Base-by-base conservation (phyloP, 169 alveolate genomes). In the Plasmodium malariae region DNA sequence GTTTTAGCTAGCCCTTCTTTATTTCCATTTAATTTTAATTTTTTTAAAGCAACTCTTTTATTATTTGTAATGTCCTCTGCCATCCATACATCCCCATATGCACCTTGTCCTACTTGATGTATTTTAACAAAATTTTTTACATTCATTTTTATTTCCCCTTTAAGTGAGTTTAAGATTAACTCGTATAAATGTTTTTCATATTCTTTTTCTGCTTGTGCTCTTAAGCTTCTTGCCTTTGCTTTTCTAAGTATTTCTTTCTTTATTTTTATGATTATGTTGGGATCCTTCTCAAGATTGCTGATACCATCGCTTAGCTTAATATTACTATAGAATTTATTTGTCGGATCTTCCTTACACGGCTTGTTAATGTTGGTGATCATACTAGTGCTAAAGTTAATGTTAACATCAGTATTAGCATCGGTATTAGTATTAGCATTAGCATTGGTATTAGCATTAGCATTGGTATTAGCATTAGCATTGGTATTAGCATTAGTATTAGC, bases 71-170 rank as follows among this genome's bases (percentile, higher is more conserved):
- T 88, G 45, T 96, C 98, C 24, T 95, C 97, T 0, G 97, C 98
- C 89, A 96, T 93, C 98, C 98, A 96, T 28, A 96, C 98, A 67
- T 96, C 98, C 28, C 98, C 98, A 78, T 95, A 96, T 14, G 98
- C 97, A 43, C 98, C 98, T 67, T 96, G 98, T 7, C 98, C 98
- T 4, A 96, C 96, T 19, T 96, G 97, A 94, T 94, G 96, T 24
- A 96, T 59, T 73, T 96, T 96, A 6, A 95, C 97, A 93, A 90
- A 94, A 80, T 94, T 94, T 48, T 78, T 49, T 32, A 94, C 70
- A 26, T 78, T 78, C 28, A 78, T 55, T 78, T 63, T 49, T 26
- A 63, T 28, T 54, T 78, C 89, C 30, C 89, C 89, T 63, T 45
- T 78, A 24, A 78, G 36, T 17, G 89, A 78, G 5, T 63, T 62